Evolutionary conservation across 169 alveolate genomes (phyloP), one percentile per base, ranked within the genome.

Genomic region (Miamiensis avidus): DNA sequence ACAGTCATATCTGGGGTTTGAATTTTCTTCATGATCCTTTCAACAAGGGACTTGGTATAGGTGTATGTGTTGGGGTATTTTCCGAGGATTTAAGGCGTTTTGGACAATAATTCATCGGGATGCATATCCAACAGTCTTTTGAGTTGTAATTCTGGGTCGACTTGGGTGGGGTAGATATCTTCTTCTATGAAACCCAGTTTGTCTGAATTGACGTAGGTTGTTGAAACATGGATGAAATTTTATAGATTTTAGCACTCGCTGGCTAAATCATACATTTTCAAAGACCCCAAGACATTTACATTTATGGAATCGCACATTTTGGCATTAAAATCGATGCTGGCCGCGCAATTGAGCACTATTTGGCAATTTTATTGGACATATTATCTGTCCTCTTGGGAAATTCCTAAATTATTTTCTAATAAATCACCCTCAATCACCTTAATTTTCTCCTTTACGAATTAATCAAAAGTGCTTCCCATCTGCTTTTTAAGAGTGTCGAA

Each of bases 11-110:
- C 76, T 30, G 89, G 88, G 4, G 93, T 92, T 25, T 85, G 34
- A 4, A 82, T 84, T 81, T 88, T 79, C 34, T 74, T 75, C 1
- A 94, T 82, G 31, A 94, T 31, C 64, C 91, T 84, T 81, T 94
- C 97, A 16, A 93, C 92, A 82, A 93, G 86, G 28, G 90, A 74
- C 75, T 94, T 94, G 0, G 96, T 91, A 85, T 91, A 94, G 0
- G 93, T 90, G 79, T 94, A 92, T 25, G 96, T 94, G 49, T 94
- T 94, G 20, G 97, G 96, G 79, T 85, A 94, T 29, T 85, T 83
- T 16, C 93, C 94, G 34, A 94, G 29, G 11, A 92, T 88, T 29
- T 75, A 87, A 64, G 91, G 85, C 0, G 91, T 81, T 69, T 90
- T 76, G 28, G 90, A 85, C 82, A 87, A 95, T 33, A 94, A 75